Conservation (phyloP, 1,284 basidiomycete species). For the Boletellus dicymbophilus region DNA sequence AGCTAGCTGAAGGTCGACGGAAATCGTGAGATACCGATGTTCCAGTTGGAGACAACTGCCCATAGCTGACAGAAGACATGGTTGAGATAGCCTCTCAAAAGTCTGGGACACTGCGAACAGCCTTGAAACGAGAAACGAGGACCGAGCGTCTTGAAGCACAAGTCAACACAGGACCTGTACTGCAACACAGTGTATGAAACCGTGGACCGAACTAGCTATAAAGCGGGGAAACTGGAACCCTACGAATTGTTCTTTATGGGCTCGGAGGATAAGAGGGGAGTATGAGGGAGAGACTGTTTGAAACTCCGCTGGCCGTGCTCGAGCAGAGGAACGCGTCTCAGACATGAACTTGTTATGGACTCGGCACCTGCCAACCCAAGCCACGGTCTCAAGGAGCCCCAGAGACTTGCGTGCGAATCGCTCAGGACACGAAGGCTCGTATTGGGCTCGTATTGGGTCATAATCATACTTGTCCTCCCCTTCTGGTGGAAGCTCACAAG, state of each 20-base stretch:
- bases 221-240: conserved; percentile 3
- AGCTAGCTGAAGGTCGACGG: conserved; percentile 27
- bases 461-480: conserved; percentile 75
- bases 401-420: conserved; percentile 54
- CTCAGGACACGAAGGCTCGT: conserved; percentile 52
- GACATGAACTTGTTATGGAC: conserved; percentile 25
- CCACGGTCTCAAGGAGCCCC: conserved; percentile 46
- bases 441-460: conserved; percentile 72
- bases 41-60: conserved; percentile 27
- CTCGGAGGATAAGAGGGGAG: conserved; percentile 19
- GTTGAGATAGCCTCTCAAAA: conserved; percentile 5
- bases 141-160: conserved; percentile 6
- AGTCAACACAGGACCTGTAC: conserved; percentile 1
- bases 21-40: conserved; percentile 28
- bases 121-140: conserved; percentile 9
- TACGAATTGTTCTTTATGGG: conserved; percentile 11
- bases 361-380: conserved; percentile 6
- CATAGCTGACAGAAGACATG: conserved; percentile 31
- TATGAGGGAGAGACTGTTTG: conserved; percentile 27
- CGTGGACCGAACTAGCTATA: background rate
- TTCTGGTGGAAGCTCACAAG: conserved; percentile 91
- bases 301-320: conserved; percentile 31
- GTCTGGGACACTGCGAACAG: conserved; percentile 6
- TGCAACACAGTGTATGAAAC: conserved; percentile 9
- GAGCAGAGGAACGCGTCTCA: conserved; percentile 8